Evolutionary conservation across 148 eudicot species (phyloP), one percentile per base, ranked within the genome.

Genomic region (Rhododendron ferrugineum): DNA sequence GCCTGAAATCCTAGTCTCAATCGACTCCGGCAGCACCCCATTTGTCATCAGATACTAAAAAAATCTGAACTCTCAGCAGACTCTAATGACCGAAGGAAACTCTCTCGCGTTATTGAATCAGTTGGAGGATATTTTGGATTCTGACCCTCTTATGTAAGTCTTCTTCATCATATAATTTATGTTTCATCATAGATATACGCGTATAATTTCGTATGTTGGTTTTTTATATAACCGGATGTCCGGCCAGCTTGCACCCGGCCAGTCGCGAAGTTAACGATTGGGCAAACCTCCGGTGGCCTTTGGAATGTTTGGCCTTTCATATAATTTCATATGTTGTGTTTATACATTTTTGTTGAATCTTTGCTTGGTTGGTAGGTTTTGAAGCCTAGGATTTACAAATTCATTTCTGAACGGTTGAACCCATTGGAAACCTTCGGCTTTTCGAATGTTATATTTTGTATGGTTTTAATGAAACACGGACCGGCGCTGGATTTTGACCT

Each of bases 91-190:
- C 75, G 87, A 87, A 58, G 86, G 60, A 30, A 87, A 89, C 78
- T 84, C 88, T 14, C 60, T 80, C 40, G 75, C 83, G 18, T 84
- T 91, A 40, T 82, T 92, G 74, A 86, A 92, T 46, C 89, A 91
- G 75, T 78, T 91, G 42, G 84, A 88, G 81, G 30, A 62, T 47
- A 85, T 92, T 28, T 66, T 93, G 47, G 89, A 91, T 6, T 84
- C 49, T 79, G 93, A 93, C 68, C 92, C 93, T 89, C 91, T 89
- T 30, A 92, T 84, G 88, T 84, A 87, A 80, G 88, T 11, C 42
- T 20, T 28, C 42, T 47, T 40, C 47, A 9, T 40, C 75, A 14
- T 6, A 3, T 60, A 23, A 47, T 15, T 74, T 8, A 32, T 32
- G 34, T 32, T 64, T 30, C 60, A 2, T 28, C 66, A 4, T 18